These are phyloP conservation scores for Ensete ventricosum DNA, from an alignment of 176 grass and related monocot genomes.

Conservation along the genomic window DNA sequence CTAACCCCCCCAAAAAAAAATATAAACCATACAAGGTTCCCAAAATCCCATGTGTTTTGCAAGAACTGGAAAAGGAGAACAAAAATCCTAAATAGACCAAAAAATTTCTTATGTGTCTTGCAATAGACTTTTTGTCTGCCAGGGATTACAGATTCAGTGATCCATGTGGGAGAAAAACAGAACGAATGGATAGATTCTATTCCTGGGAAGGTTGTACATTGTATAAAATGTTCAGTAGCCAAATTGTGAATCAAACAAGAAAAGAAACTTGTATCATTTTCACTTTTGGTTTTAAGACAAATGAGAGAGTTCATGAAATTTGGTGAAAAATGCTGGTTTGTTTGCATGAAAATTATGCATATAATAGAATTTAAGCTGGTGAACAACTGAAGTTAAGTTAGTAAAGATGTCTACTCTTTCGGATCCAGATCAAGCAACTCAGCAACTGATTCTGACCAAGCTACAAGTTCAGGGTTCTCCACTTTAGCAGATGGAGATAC, in stretches of 20 bases:
- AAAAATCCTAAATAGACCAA: not conserved
- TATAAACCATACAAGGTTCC: not conserved
- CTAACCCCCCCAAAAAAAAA: not conserved
- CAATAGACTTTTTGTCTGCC: not conserved
- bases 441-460: constrained; percentile 57
- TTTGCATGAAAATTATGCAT: not conserved
- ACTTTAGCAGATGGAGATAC: constrained; percentile 65
- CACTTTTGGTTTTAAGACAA: too few relatives aligned
- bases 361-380: not conserved
- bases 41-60: not conserved
- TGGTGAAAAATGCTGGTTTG: too few relatives aligned
- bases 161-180: not conserved
- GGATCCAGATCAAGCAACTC: constrained; percentile 80
- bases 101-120: not conserved
- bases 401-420: constrained; percentile 39
- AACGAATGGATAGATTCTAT: not conserved
- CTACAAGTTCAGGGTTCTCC: constrained; percentile 64
- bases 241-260: too few relatives aligned
- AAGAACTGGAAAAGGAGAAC: not conserved
- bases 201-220: not conserved
- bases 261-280: too few relatives aligned
- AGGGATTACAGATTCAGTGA: not conserved
- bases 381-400: not conserved
- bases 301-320: too few relatives aligned
- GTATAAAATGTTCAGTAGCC: too few relatives aligned